Evolutionary conservation across 306 rosid genomes (phyloP), one percentile per base, ranked within the genome.

Genomic region (Astragalus glycyphyllos): DNA sequence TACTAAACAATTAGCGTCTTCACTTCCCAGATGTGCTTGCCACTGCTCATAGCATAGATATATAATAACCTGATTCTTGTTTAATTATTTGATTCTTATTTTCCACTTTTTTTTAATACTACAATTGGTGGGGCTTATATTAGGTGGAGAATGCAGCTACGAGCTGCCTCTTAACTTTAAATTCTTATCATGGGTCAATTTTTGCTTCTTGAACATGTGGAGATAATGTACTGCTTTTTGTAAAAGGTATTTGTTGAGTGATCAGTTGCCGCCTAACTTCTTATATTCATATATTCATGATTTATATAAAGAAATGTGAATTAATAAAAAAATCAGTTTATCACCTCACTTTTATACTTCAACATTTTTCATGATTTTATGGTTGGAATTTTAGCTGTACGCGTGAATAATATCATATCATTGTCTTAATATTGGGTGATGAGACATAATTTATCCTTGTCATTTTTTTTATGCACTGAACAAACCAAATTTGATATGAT

Each of bases 171-270:
- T 35, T 35, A 35, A 35, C 40, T 35, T 35, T 42, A 11, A 10
- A 42, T 56, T 41, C 26, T 65, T 56, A 55, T 50, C 45, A 31
- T 47, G 17, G 15, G 50, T 46, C 10, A 14, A 58, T 45, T 32
- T 32, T 42, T 60, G 59, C 49, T 62, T 66, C 68, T 68, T 26
- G 56, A 74, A 57, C 62, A 54, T 54, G 31, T 46, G 73, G 73
- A 74, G 61, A 62, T 58, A 69, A 76, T 77, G 81, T 29, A 38
- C 31, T 23, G 38, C 75, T 59, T 38, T 38, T 46, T 16, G 15
- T 58, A 4, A 14, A 37, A 48, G 12, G 56, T 20, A 23, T 23
- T 76, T 47, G 53, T 6, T 53, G 66, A 4, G 58, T 59, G 54
- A 59, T 51, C 57, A 54, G 41, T 53, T 72, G 44, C 60, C 1